phyloP scores from a whole-genome alignment of 2,329 filamentous ascomycete genomes.

The Trichophyton rubrum region DNA sequence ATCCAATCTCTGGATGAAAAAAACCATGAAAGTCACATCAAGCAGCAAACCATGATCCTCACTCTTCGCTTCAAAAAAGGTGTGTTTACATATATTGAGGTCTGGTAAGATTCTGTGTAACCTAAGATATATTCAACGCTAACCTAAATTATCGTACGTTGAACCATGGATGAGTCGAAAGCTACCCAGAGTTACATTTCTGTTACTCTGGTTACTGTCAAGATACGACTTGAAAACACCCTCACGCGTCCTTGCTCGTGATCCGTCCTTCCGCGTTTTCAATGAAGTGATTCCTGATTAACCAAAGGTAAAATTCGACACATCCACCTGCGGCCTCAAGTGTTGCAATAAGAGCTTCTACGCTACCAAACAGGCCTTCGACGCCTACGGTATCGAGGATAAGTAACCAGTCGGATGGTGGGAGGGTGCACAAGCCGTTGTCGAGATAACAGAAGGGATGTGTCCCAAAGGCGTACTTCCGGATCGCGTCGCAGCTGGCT shows the following conservation, averaged over 20 bases:
- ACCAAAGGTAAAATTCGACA: slow-evolving; percentile 8
- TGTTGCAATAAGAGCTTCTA: slow-evolving; percentile 4
- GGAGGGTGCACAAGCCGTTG: slow-evolving; percentile 16
- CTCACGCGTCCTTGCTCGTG: not conserved
- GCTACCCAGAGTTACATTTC: not conserved
- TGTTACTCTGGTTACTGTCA: no score
- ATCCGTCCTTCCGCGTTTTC: not conserved
- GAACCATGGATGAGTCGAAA: no score
- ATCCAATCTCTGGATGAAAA: no score
- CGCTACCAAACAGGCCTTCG: slow-evolving; percentile 6
- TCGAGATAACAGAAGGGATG: slow-evolving; percentile 18
- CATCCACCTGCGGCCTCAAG: slow-evolving; percentile 6
- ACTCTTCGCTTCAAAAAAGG: no score
- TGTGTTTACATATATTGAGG: no score
- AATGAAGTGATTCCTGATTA: slow-evolving; percentile 3
- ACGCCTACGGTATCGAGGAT: slow-evolving; percentile 12
- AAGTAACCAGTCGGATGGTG: slow-evolving; percentile 14
- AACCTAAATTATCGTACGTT: no score
- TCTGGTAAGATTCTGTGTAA: no score
- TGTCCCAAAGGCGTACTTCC: slow-evolving; percentile 15
- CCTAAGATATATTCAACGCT: no score
- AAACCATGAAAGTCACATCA: no score
- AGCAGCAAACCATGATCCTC: no score
- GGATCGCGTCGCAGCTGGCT: slow-evolving; percentile 13
- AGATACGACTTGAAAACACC: not conserved